These are phyloP conservation scores for Scleroderma citrinum DNA, from an alignment of 768 basidiomycete genomes.

Conservation along the genomic window DNA sequence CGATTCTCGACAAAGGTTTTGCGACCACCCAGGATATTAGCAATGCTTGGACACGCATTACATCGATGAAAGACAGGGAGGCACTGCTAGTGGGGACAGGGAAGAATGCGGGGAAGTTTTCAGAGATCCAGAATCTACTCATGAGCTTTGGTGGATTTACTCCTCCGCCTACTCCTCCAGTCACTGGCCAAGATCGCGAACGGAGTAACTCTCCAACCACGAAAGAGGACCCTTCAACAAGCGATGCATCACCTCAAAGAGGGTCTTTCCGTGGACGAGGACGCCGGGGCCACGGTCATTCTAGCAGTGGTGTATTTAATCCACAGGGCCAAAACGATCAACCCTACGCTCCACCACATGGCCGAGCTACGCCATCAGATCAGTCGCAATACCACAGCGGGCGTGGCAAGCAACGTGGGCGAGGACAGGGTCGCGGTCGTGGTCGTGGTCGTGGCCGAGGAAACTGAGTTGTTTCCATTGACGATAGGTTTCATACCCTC, in stretches of 20 bases:
- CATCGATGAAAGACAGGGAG: conserved; percentile 30
- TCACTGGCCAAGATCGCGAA: conserved; percentile 4
- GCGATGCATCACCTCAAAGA: conserved; percentile 5
- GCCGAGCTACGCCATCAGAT: conserved; percentile 6
- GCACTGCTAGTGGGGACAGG: conserved; percentile 18
- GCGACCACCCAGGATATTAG: conserved; percentile 43
- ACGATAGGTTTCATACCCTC: neutral
- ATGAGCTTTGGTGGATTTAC: conserved; percentile 46
- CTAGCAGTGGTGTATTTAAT: neutral
- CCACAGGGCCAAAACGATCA: neutral
- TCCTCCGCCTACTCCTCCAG: conserved; percentile 34
- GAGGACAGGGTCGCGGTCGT: conserved; percentile 37
- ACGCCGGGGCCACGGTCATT: conserved; percentile 9
- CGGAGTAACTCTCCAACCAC: conserved; percentile 8
- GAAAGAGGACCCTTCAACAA: conserved; percentile 9
- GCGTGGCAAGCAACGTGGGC: conserved; percentile 33
- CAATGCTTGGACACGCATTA: conserved; percentile 45
- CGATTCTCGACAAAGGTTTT: conserved; percentile 55
- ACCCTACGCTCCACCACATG: conserved; percentile 8
- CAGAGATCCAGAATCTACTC: conserved; percentile 50
- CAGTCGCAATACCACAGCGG: conserved; percentile 18
- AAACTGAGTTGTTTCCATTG: neutral
- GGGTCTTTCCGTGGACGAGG: conserved; percentile 5
- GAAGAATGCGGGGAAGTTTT: conserved; percentile 31
- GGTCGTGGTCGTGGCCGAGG: conserved; percentile 12